Evolutionary conservation across 106 monocot genomes (phyloP).

Genomic region (Platanthera zijinensis): DNA sequence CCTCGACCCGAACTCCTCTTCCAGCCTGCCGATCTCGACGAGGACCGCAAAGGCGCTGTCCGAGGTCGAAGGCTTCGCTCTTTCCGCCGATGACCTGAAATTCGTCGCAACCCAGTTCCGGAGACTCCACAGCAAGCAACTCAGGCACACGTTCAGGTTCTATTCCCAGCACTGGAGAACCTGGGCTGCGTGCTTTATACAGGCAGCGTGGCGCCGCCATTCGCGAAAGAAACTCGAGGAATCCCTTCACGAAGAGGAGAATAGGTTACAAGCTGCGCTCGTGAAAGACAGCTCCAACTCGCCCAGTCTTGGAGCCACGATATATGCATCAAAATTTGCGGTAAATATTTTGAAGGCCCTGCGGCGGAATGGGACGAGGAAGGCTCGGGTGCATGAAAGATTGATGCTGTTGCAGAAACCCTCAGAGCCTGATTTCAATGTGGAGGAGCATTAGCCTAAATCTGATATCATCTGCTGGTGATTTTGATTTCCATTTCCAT

Average conservation of each 20-base stretch:
- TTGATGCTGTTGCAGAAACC: constrained; percentile 40
- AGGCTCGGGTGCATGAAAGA: constrained; percentile 34
- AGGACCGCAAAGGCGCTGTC: constrained; percentile 32
- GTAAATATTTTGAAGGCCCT: constrained; percentile 20
- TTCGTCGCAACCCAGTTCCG: constrained; percentile 54
- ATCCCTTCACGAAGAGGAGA: constrained; percentile 32
- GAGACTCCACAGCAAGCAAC: constrained; percentile 44
- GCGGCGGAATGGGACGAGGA: constrained; percentile 20
- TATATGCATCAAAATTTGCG: constrained; percentile 49
- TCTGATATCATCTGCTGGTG: neutral
- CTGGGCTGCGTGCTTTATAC: constrained; percentile 56
- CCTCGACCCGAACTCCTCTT: constrained; percentile 24
- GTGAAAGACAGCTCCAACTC: constrained; percentile 21
- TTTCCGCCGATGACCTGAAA: constrained; percentile 44
- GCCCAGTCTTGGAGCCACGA: constrained; percentile 34
- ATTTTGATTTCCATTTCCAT: neutral
- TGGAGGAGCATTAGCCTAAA: constrained; percentile 20
- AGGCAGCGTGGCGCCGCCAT: constrained; percentile 48
- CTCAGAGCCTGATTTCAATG: constrained; percentile 42
- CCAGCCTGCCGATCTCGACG: constrained; percentile 40
- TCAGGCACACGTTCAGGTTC: constrained; percentile 35
- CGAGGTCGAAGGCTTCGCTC: constrained; percentile 49
- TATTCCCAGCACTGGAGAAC: constrained; percentile 61
- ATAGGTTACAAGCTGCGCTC: constrained; percentile 33
- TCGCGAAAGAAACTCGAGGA: constrained; percentile 49